Evolutionary conservation across 2,329 filamentous ascomycete species (phyloP).

Genomic region (Colletotrichum higginsianum): DNA sequence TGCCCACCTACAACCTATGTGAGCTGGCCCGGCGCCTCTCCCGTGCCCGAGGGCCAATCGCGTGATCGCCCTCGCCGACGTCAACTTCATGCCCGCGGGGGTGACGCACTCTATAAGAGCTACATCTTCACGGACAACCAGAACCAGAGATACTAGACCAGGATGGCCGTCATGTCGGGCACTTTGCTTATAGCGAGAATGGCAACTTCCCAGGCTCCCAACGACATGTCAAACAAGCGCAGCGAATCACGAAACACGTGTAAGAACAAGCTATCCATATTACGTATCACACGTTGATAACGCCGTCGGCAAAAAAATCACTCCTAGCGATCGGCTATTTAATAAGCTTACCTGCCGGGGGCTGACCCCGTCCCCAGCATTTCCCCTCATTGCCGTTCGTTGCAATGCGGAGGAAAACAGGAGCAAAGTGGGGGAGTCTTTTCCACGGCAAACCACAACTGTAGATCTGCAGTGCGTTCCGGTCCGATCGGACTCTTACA

Average conservation of each 20-base stretch:
- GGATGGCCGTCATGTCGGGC: too few relatives aligned
- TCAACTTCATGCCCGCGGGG: too few relatives aligned
- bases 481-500: constrained; percentile 15
- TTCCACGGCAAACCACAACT: constrained; percentile 21
- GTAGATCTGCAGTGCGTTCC: not conserved
- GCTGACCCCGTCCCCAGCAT: constrained; percentile 10
- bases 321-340: constrained; percentile 21
- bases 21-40: too few relatives aligned
- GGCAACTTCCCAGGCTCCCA: too few relatives aligned
- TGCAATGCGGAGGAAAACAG: constrained; percentile 4
- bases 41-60: too few relatives aligned
- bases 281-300: constrained; percentile 14
- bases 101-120: too few relatives aligned
- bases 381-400: constrained; percentile 9
- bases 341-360: constrained; percentile 31
- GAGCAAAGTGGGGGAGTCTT: constrained; percentile 5
- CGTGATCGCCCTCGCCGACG: too few relatives aligned
- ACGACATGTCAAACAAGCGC: too few relatives aligned
- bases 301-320: constrained; percentile 24
- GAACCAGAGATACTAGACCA: too few relatives aligned
- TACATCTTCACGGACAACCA: too few relatives aligned
- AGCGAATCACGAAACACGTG: not conserved
- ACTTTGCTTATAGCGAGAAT: too few relatives aligned
- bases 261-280: not conserved
- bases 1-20: too few relatives aligned